These are phyloP conservation scores for Plectranthus barbatus DNA, from an alignment of 257 asterid genomes.

Conservation along the genomic window DNA sequence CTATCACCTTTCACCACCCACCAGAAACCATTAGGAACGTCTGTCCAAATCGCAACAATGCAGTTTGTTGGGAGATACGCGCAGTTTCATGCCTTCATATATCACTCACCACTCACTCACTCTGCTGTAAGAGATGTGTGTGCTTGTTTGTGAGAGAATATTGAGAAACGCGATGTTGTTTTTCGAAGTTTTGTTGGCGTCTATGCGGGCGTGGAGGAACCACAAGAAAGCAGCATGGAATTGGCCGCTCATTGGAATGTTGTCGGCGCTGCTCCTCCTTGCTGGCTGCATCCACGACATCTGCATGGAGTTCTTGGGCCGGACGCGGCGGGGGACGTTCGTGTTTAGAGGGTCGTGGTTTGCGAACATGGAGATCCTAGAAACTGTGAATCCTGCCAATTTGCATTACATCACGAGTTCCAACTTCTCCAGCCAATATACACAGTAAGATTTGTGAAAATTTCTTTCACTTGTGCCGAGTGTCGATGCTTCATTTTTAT, in stretches of 20 bases:
- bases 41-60: constrained; percentile 7
- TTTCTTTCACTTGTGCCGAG: no score
- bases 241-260: constrained; percentile 53
- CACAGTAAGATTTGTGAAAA: no score
- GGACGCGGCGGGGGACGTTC: constrained; percentile 33
- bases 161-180: no score
- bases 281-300: constrained; percentile 34
- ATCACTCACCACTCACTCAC: no score
- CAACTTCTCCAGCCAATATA: no score
- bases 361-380: constrained; percentile 43
- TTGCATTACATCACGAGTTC: constrained; percentile 54
- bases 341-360: constrained; percentile 45
- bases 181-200: constrained; percentile 26
- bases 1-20: constrained; percentile 8
- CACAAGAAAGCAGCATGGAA: constrained; percentile 22
- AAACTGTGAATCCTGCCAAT: constrained; percentile 42
- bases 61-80: constrained; percentile 13
- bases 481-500: no score
- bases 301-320: constrained; percentile 14
- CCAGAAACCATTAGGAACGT: constrained; percentile 16
- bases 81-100: no score
- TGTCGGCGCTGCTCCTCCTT: constrained; percentile 27
- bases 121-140: no score
- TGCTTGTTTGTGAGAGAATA: no score
- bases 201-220: constrained; percentile 29